Evolutionary conservation across 2,329 filamentous ascomycete genomes (phyloP).

Genomic region (Didymellaceae sp.): DNA sequence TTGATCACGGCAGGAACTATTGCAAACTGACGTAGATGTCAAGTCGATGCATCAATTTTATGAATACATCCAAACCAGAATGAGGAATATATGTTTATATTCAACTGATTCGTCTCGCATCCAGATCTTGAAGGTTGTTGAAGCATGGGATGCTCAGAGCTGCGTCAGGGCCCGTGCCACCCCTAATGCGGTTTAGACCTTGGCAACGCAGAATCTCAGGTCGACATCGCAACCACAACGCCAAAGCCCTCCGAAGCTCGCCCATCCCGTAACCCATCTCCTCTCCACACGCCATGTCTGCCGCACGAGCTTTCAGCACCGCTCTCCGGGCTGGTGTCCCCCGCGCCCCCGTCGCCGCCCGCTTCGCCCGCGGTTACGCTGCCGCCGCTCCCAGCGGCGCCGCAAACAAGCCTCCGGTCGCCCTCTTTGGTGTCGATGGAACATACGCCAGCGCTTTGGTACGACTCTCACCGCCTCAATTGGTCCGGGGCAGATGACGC

Average conservation of each 20-base stretch:
- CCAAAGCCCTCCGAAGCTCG: constrained; percentile 31
- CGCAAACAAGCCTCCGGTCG: constrained; percentile 81
- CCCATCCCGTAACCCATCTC: constrained; percentile 46
- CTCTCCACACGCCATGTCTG: constrained; percentile 58
- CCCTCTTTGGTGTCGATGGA: constrained; percentile 94
- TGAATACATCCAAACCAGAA: background rate
- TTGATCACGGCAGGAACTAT: constrained; percentile 73
- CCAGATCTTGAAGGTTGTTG: background rate
- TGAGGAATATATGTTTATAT: background rate
- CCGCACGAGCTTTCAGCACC: constrained; percentile 62
- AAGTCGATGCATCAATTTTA: background rate
- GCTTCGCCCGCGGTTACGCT: constrained; percentile 77
- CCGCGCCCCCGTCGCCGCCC: constrained; percentile 67
- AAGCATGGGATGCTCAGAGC: background rate
- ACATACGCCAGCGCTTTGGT: constrained; percentile 99
- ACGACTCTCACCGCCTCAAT: constrained; percentile 54
- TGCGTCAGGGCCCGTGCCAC: background rate
- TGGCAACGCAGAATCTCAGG: constrained; percentile 17
- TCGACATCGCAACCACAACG: constrained; percentile 19
- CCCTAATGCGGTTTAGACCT: constrained; percentile 15
- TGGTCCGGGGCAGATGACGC: constrained; percentile 25
- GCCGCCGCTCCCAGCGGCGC: constrained; percentile 61
- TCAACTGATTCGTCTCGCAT: background rate
- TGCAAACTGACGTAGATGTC: constrained; percentile 40
- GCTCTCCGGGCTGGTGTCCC: constrained; percentile 62